phyloP scores from a whole-genome alignment of 2,329 filamentous ascomycete species.

The Fusarium circinatum region DNA sequence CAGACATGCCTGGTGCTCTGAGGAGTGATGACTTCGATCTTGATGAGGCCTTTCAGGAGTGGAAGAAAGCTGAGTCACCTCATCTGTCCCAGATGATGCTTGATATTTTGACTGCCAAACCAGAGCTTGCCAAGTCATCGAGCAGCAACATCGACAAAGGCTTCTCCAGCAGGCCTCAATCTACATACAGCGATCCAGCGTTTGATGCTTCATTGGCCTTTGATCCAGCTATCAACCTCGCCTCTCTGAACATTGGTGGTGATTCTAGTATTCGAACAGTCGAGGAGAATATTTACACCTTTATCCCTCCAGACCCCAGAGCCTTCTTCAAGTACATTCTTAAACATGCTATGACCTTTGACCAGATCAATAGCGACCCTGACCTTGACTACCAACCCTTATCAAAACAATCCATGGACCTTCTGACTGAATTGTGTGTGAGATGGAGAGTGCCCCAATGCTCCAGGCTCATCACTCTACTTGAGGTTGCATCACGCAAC shows the following conservation, averaged over 20 bases:
- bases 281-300: slow-evolving; percentile 80
- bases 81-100: slow-evolving; percentile 94
- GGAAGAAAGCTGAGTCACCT: slow-evolving; percentile 89
- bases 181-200: slow-evolving; percentile 61
- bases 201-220: slow-evolving; percentile 58
- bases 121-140: slow-evolving; percentile 83
- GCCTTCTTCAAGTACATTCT: slow-evolving; percentile 86
- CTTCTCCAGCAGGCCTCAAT: slow-evolving; percentile 62
- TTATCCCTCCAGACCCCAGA: slow-evolving; percentile 86
- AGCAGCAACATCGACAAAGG: slow-evolving; percentile 67
- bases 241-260: slow-evolving; percentile 70
- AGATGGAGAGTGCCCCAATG: slow-evolving; percentile 91
- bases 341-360: slow-evolving; percentile 76
- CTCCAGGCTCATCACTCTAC: slow-evolving; percentile 80
- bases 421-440: slow-evolving; percentile 85
- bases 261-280: slow-evolving; percentile 63
- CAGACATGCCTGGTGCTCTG: slow-evolving; percentile 80
- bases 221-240: slow-evolving; percentile 76
- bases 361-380: slow-evolving; percentile 66
- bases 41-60: slow-evolving; percentile 86
- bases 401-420: slow-evolving; percentile 83
- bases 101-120: slow-evolving; percentile 86
- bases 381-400: slow-evolving; percentile 62
- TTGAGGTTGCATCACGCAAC: slow-evolving; percentile 87
- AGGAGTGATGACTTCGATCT: slow-evolving; percentile 88